Percentiles rank a stretch among this genome's conserved stretches.
phyloP scores from a whole-genome alignment of 768 basidiomycete genomes.

The Erythrobasidium yunnanense region DNA sequence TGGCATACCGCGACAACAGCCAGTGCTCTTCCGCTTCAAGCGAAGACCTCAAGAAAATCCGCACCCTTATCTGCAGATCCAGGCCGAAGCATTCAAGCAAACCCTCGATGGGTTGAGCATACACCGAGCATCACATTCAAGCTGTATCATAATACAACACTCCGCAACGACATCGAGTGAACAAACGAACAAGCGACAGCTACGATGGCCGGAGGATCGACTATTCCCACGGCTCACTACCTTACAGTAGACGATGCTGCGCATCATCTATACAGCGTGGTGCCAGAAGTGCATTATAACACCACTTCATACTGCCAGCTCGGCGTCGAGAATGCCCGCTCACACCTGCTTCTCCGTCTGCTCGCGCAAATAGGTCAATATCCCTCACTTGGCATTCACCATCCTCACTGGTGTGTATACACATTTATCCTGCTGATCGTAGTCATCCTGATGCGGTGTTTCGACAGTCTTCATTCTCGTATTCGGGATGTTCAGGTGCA shows the following conservation, averaged over 20 bases:
- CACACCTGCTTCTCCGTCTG: background rate
- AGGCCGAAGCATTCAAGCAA: no score
- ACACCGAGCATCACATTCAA: no score
- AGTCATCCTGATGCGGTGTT: slow-evolving; percentile 23
- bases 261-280: slow-evolving; percentile 13
- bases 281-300: background rate
- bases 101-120: no score
- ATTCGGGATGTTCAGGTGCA: slow-evolving; percentile 35
- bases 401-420: background rate
- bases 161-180: no score
- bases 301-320: background rate
- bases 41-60: no score
- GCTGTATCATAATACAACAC: no score
- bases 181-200: no score
- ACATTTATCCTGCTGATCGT: no score
- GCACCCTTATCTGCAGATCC: no score
- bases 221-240: background rate
- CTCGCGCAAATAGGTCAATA: slow-evolving; percentile 34
- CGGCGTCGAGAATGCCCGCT: background rate
- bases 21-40: no score
- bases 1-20: no score
- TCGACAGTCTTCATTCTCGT: slow-evolving; percentile 33
- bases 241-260: slow-evolving; percentile 6
- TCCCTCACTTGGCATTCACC: slow-evolving; percentile 29
- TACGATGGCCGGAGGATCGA: no score